Evolutionary conservation across 2,329 filamentous ascomycete genomes (phyloP), one percentile per base, ranked within the genome.

Genomic region (Aspergillus brasiliensis): DNA sequence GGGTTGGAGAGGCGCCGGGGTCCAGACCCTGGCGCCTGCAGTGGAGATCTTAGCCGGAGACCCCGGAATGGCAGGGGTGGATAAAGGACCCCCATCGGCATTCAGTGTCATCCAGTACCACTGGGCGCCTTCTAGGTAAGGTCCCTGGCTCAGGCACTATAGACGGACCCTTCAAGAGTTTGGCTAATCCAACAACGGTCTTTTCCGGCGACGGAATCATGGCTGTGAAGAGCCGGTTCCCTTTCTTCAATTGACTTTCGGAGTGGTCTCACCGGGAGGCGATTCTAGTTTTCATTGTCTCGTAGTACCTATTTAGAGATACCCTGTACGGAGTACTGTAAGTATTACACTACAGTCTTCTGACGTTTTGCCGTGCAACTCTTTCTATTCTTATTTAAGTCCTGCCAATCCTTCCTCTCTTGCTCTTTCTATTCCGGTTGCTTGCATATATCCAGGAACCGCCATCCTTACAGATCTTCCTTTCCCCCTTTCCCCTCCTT

Each of bases 1-100:
- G 44, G 15, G 15, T 19, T 27, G 11, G 46, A 17, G 7, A 58
- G 23, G 51, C 17, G 11, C 11, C 19, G 19, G 27, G 57, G 51
- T 56, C 57, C 53, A 58, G 56, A 42, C 51, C 51, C 21, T 44
- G 21, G 17, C 23, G 23, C 34, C 21, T 13, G 56, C 42, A 46
- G 56, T 59, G 60, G 49, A 63, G 52, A 47, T 58, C 48, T 63
- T 59, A 59, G 31, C 37, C 42, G 21, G 44, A 31, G 44, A 51
- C 52, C 58, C 58, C 52, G 56, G 60, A 62, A 64, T 61, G 59
- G 53, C 28, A 52, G 54, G 51, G 52, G 46, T 40, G 60, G 27
- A 61, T 8, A 55, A 63, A 53, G 61, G 61, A 65, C 62, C 57
- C 11, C 31, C 31, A 34, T 34, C 10, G 11, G 13, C 31, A 34